phyloP scores from a whole-genome alignment of 345 rosid genomes.

The Hypericum androsaemum region DNA sequence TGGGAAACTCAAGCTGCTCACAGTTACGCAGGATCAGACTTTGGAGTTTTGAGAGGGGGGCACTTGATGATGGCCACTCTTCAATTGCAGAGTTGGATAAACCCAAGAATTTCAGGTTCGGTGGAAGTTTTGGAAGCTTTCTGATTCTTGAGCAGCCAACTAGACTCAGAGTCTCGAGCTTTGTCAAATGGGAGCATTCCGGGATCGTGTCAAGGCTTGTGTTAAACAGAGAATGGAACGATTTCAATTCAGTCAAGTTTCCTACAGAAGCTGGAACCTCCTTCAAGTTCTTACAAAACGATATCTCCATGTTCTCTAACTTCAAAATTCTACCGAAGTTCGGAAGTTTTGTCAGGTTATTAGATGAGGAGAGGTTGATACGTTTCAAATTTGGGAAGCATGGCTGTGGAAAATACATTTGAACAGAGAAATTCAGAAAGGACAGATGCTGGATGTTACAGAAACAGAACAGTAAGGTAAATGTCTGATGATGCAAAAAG shows the following conservation, averaged over 20 bases:
- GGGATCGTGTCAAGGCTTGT: too few relatives aligned
- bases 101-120: not conserved
- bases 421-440: not conserved
- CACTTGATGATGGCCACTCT: not conserved
- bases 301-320: conserved; percentile 9
- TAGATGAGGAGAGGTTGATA: conserved; percentile 4
- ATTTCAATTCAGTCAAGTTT: too few relatives aligned
- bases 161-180: conserved; percentile 7
- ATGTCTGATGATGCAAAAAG: too few relatives aligned
- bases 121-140: not conserved
- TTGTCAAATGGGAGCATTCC: too few relatives aligned
- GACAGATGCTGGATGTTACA: too few relatives aligned
- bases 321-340: conserved; percentile 8
- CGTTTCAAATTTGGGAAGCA: not conserved
- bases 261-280: conserved; percentile 17
- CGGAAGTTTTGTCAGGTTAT: conserved; percentile 6
- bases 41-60: not conserved
- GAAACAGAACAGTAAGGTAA: too few relatives aligned
- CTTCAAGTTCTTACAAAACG: conserved; percentile 9
- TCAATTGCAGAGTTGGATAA: not conserved
- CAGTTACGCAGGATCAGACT: conserved; percentile 19
- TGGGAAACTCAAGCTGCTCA: conserved; percentile 15
- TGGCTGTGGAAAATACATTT: not conserved
- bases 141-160: not conserved
- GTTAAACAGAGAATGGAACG: too few relatives aligned